These are phyloP conservation scores for Garcia nutans DNA, from an alignment of 345 rosid genomes.

Conservation along the genomic window DNA sequence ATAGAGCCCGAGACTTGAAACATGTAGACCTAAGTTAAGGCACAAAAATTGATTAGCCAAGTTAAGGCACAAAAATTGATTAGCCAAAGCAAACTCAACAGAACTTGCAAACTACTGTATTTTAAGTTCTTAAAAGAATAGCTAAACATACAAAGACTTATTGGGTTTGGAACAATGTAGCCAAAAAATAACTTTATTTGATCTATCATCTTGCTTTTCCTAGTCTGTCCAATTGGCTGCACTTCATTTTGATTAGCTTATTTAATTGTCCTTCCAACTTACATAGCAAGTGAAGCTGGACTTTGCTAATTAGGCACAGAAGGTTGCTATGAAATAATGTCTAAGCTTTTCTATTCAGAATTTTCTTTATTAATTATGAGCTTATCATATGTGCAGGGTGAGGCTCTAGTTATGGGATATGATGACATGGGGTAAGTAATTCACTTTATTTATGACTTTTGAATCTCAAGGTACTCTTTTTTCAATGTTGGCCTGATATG, in stretches of 20 bases:
- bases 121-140: too few relatives aligned
- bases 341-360: neutral
- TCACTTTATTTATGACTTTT: constrained; percentile 14
- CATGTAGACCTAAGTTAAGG: too few relatives aligned
- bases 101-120: too few relatives aligned
- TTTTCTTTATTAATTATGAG: constrained; percentile 20
- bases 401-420: constrained; percentile 98
- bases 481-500: neutral
- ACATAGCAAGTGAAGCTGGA: neutral
- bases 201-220: neutral
- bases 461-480: neutral
- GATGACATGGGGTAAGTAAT: constrained; percentile 93
- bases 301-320: constrained; percentile 1
- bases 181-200: neutral
- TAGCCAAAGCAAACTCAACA: too few relatives aligned
- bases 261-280: neutral
- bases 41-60: too few relatives aligned
- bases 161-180: neutral
- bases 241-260: neutral
- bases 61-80: too few relatives aligned
- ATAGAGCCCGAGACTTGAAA: too few relatives aligned
- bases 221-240: neutral
- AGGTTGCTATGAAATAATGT: neutral
- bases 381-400: constrained; percentile 64
- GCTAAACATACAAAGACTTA: too few relatives aligned